Percentiles rank a stretch among this genome's conserved stretches.
Evolutionary conservation across 331 rosid genomes (phyloP).

Genomic region (Telfairia occidentalis): DNA sequence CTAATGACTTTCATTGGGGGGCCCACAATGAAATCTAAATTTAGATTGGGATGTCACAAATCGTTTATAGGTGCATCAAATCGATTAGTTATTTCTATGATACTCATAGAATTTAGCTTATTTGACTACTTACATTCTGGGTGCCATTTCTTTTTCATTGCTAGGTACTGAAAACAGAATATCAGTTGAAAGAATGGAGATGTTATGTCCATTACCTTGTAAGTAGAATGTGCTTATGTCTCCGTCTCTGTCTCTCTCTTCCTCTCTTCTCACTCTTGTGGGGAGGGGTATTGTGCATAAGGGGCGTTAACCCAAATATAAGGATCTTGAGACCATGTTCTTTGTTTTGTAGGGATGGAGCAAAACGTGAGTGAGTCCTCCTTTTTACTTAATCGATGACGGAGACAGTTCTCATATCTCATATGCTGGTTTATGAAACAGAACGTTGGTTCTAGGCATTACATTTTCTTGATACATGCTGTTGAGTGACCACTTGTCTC

Average conservation of each 20-base stretch:
- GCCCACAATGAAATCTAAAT: background rate
- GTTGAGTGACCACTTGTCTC: background rate
- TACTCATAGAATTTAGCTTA: background rate
- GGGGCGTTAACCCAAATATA: background rate
- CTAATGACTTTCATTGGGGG: background rate
- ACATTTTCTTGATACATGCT: background rate
- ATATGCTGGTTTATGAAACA: background rate
- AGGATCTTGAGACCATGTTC: background rate
- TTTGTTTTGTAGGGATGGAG: constrained; percentile 68
- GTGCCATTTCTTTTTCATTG: background rate
- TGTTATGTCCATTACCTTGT: constrained; percentile 61
- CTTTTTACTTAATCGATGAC: constrained; percentile 1
- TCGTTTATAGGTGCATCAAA: background rate
- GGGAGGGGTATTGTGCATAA: background rate
- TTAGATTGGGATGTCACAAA: background rate
- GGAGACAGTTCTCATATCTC: background rate
- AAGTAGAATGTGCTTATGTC: constrained; percentile 7
- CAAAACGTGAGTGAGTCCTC: constrained; percentile 37
- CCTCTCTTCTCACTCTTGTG: background rate
- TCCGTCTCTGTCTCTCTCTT: background rate
- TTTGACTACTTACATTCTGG: constrained; percentile 15
- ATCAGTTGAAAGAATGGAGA: constrained; percentile 27
- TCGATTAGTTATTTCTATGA: background rate
- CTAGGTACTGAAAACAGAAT: constrained; percentile 39
- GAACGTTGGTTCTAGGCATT: background rate